Evolutionary conservation across 2,329 filamentous ascomycete species (phyloP).

Genomic region (Fusarium sp.): DNA sequence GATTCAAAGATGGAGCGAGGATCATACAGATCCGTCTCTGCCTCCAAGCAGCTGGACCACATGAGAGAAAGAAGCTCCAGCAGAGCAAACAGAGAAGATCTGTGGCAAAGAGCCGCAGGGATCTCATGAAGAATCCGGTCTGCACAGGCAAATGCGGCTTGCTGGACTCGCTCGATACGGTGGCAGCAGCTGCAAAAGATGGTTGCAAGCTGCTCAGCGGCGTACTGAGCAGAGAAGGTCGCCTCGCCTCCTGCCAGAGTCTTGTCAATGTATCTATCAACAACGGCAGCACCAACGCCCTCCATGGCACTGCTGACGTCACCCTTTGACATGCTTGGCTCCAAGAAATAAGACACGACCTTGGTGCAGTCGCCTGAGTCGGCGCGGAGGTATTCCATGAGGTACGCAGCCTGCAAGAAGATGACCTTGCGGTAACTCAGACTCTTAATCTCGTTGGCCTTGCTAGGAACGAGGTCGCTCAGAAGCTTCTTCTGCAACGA

Average conservation of each 20-base stretch:
- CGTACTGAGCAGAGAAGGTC: conserved; percentile 88
- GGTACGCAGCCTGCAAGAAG: conserved; percentile 89
- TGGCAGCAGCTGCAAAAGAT: conserved; percentile 94
- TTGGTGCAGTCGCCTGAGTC: conserved; percentile 91
- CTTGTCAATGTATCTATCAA: conserved; percentile 83
- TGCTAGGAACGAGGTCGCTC: conserved; percentile 77
- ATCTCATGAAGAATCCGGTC: conserved; percentile 87
- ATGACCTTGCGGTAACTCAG: conserved; percentile 92
- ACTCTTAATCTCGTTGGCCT: conserved; percentile 81
- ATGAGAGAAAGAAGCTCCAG: conserved; percentile 92
- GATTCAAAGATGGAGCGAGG: conserved; percentile 87
- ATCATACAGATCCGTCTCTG: conserved; percentile 93
- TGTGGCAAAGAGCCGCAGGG: conserved; percentile 90
- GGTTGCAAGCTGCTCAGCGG: conserved; percentile 86
- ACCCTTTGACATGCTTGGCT: conserved; percentile 80
- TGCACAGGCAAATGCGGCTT: conserved; percentile 84
- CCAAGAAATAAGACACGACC: conserved; percentile 91
- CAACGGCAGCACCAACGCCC: conserved; percentile 72
- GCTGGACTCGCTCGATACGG: conserved; percentile 90
- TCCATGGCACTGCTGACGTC: conserved; percentile 75
- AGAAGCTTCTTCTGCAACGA: conserved; percentile 84
- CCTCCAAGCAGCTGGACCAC: conserved; percentile 95
- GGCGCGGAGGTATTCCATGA: conserved; percentile 90
- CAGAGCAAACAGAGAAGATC: conserved; percentile 89
- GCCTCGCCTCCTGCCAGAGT: conserved; percentile 78